Conservation (phyloP, 2,329 filamentous ascomycete genomes). For the Fusarium setosum region DNA sequence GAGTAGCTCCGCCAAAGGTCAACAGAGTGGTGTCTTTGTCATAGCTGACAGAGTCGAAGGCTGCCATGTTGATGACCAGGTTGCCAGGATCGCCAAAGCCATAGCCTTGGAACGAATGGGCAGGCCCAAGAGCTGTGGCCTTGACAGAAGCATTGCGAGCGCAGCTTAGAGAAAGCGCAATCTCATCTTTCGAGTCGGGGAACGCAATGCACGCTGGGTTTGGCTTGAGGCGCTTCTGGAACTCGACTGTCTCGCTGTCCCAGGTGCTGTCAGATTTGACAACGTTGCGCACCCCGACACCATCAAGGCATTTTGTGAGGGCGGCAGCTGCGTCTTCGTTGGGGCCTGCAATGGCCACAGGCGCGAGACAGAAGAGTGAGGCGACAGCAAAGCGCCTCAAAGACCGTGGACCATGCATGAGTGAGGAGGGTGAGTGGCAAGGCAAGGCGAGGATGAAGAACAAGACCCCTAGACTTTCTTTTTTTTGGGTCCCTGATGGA, state of each 20-base stretch:
- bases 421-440: no score
- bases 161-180: conserved; percentile 37
- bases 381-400: no score
- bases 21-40: conserved; percentile 23
- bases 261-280: conserved; percentile 31
- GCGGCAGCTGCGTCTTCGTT: neutral
- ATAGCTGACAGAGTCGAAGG: conserved; percentile 38
- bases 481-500: no score
- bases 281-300: conserved; percentile 29
- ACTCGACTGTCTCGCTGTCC: conserved; percentile 22
- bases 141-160: conserved; percentile 38
- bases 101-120: conserved; percentile 38
- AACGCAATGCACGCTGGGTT: conserved; percentile 38
- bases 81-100: conserved; percentile 35
- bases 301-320: neutral
- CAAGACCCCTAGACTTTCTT: no score
- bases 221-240: conserved; percentile 35
- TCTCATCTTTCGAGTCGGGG: conserved; percentile 29
- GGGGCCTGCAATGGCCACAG: no score
- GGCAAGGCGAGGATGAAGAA: no score
- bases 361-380: no score
- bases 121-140: conserved; percentile 36
- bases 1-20: conserved; percentile 38
- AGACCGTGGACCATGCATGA: no score
- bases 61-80: conserved; percentile 39